Base-by-base conservation (phyloP, 768 basidiomycete species). In the Guyanaporus albipodus region DNA sequence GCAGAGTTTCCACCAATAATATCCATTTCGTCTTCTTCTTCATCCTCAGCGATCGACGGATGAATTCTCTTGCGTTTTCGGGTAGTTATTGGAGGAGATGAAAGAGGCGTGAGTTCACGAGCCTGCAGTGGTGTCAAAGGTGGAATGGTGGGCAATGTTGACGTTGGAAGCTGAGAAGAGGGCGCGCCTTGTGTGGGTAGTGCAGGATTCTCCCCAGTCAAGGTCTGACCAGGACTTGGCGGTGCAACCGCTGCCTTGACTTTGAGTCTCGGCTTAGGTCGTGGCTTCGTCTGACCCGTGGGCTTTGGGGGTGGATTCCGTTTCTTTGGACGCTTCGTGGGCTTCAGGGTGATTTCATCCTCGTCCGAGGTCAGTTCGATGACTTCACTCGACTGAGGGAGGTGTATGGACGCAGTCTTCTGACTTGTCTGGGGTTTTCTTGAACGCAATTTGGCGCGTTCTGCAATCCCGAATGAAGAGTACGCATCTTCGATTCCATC, bases 401-500 rank as follows among this genome's bases (percentile, higher is more conserved):
- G 29, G 2, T 39, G 38, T 44, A 38, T 38, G 19, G 50, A n/a
- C n/a, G n/a, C n/a, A n/a, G 10, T 9, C 47, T 45, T 34, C 63
- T 64, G 3, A 52, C 23, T n/a, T 18, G 53, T 21, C 35, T 50
- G 55, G 8, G 66, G 43, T 18, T 60, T 68, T 19, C 78, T 65
- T 46, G 74, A 69, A 15, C 79, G 77, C 62, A 70, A 78, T 55
- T 81, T 81, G 39, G 79, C 75, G 15, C 79, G 71, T 33, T 82
- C 79, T n/a, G 79, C 79, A 21, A 80, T 79, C 50, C 62, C 73
- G 34, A 67, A 55, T 6, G 59, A 55, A 36, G 53, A 58, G 29
- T 59, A 58, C 22, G 23, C 29, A 31, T 66, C 62, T 0, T 44
- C 59, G 8, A 38, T n/a, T 2, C 10, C n/a, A 10, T 49, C 54